These are phyloP conservation scores for Zanthoxylum bungeanum DNA, from an alignment of 345 rosid genomes.

Conservation along the genomic window DNA sequence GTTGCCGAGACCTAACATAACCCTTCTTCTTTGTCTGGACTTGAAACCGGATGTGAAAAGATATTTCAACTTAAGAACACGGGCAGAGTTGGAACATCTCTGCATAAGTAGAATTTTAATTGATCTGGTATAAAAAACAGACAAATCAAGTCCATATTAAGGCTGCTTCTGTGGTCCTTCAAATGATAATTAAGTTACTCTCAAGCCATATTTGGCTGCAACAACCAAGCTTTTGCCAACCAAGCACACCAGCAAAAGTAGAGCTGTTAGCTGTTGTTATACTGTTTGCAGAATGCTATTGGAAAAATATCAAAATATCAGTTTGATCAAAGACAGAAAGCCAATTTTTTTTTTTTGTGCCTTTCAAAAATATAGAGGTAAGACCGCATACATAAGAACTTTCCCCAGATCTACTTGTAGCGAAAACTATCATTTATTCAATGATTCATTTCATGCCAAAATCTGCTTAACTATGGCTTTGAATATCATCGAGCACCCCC, in stretches of 20 bases:
- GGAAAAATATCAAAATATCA: background rate
- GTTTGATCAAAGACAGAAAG: background rate
- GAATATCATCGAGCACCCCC: background rate
- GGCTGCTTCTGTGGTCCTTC: background rate
- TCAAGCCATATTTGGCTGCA: background rate
- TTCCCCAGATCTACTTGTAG: too few relatives aligned
- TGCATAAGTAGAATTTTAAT: too few relatives aligned
- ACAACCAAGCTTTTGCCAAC: background rate
- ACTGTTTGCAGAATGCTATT: background rate
- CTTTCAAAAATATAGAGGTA: too few relatives aligned
- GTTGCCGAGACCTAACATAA: too few relatives aligned
- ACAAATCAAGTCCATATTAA: background rate
- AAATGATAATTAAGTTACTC: background rate
- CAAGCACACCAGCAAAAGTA: background rate
- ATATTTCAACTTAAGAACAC: too few relatives aligned
- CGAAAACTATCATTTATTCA: background rate
- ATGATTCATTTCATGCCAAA: slow-evolving; percentile 3
- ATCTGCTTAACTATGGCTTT: background rate
- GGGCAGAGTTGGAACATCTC: too few relatives aligned
- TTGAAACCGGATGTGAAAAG: too few relatives aligned
- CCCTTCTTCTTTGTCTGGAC: too few relatives aligned
- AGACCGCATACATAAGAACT: too few relatives aligned
- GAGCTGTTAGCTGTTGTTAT: background rate
- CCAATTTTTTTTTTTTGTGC: background rate
- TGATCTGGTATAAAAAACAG: too few relatives aligned